Evolutionary conservation across 352 stramenopile species (phyloP), one percentile per base, ranked within the genome.

Genomic region (Phytophthora lateralis): DNA sequence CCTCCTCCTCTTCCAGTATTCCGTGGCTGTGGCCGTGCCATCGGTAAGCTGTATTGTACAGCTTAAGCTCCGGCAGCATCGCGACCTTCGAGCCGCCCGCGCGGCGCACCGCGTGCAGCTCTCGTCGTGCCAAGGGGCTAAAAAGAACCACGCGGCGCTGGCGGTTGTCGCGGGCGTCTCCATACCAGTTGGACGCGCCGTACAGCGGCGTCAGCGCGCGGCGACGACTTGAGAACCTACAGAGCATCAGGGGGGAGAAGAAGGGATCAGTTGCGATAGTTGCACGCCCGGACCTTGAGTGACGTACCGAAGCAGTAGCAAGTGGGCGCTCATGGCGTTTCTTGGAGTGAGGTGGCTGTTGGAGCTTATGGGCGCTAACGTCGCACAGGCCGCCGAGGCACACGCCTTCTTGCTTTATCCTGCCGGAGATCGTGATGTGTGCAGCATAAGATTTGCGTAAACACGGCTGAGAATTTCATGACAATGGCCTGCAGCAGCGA

Each of bases 1-100:
- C 57, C 24, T 78, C 55, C 9, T 76, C 44, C 9, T 30, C 26
- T 2, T 61, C 57, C 17, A 66, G 24, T 3, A 49, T 56, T n/a
- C 75, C 69, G 29, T 81, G 75, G 43, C 69, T 80, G 46, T 83
- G 73, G 1, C 75, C 54, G 50, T 75, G 70, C 50, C 59, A 73
- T 56, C 69, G 65, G 1, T 52, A 51, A 14, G 58, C 55, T 39
- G 53, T 46, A 55, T 30, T 55, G 18, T 59, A 32, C 12, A 63
- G 42, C 35, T 52, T 29, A 7, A 56, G 35, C 30, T 45, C 12
- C 14, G 62, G 55, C 5, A 64, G 4, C 27, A 57, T 11, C 5
- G 37, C 45, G 30, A 37, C 42, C 18, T 42, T 56, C 27, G 42
- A 49, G 2, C 43, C 39, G n/a, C n/a, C 48, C 7, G 52, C 20